phyloP scores from a whole-genome alignment of 148 eudicot species.

The Camellia lanceoleosa region DNA sequence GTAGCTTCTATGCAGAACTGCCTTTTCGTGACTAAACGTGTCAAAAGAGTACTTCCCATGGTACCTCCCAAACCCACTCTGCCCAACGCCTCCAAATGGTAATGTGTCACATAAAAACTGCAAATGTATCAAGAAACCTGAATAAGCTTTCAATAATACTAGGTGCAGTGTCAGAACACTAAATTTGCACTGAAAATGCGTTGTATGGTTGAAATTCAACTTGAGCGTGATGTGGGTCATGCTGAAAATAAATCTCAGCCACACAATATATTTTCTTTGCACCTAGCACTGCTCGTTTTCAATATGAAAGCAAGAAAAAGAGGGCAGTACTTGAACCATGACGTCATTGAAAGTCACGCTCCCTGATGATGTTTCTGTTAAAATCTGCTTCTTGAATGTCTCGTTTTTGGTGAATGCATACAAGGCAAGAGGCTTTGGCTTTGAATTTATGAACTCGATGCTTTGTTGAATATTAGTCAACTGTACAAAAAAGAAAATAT shows the following conservation, averaged over 20 bases:
- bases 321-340: constrained; percentile 52
- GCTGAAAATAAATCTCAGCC: no score
- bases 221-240: no score
- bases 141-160: neutral
- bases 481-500: constrained; percentile 28
- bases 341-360: constrained; percentile 75
- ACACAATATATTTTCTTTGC: no score
- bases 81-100: constrained; percentile 98
- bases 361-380: constrained; percentile 87
- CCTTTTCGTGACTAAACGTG: constrained; percentile 86
- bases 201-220: no score
- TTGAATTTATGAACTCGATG: constrained; percentile 70
- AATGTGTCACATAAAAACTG: constrained; percentile 71
- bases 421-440: constrained; percentile 72
- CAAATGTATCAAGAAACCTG: neutral
- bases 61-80: constrained; percentile 86
- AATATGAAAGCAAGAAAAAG: neutral
- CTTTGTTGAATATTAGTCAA: constrained; percentile 66
- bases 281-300: no score
- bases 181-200: no score
- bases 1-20: constrained; percentile 64
- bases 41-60: constrained; percentile 96
- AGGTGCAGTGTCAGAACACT: no score
- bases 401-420: constrained; percentile 80
- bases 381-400: constrained; percentile 46